phyloP scores from a whole-genome alignment of 257 asterid genomes.

The Cynanchum wilfordii region DNA sequence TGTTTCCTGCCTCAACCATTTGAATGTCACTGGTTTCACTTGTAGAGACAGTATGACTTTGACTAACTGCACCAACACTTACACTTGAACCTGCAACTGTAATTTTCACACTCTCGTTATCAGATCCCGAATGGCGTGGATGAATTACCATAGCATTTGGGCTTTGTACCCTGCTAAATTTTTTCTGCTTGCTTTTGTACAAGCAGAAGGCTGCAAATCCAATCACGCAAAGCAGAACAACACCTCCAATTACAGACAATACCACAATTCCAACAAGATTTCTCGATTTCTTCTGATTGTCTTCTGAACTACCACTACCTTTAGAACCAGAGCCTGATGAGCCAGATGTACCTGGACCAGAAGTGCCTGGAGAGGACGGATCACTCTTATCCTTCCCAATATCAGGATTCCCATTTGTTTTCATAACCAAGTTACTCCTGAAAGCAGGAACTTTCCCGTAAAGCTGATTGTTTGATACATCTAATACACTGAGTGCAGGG shows the following conservation, averaged over 20 bases:
- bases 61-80: slow-evolving; percentile 51
- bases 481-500: slow-evolving; percentile 50
- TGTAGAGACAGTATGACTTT: slow-evolving; percentile 48
- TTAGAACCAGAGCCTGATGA: slow-evolving; percentile 23
- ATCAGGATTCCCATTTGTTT: slow-evolving; percentile 62
- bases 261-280: slow-evolving; percentile 45
- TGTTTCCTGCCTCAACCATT: slow-evolving; percentile 89
- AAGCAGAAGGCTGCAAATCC: slow-evolving; percentile 56
- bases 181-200: slow-evolving; percentile 62
- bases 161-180: slow-evolving; percentile 69
- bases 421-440: slow-evolving; percentile 44
- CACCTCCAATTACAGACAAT: slow-evolving; percentile 48
- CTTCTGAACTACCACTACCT: slow-evolving; percentile 6
- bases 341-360: slow-evolving; percentile 26
- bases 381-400: slow-evolving; percentile 51
- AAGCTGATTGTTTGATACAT: slow-evolving; percentile 76
- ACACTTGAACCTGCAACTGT: slow-evolving; percentile 88
- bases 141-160: slow-evolving; percentile 73
- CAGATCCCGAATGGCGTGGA: slow-evolving; percentile 83
- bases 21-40: slow-evolving; percentile 54
- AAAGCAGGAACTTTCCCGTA: slow-evolving; percentile 65
- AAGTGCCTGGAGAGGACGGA: slow-evolving; percentile 24
- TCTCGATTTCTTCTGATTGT: slow-evolving; percentile 26
- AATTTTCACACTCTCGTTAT: slow-evolving; percentile 70
- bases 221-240: slow-evolving; percentile 53